Base-by-base conservation (phyloP, 208 protist genomes). In the Vickermania ingenoplastis region DNA sequence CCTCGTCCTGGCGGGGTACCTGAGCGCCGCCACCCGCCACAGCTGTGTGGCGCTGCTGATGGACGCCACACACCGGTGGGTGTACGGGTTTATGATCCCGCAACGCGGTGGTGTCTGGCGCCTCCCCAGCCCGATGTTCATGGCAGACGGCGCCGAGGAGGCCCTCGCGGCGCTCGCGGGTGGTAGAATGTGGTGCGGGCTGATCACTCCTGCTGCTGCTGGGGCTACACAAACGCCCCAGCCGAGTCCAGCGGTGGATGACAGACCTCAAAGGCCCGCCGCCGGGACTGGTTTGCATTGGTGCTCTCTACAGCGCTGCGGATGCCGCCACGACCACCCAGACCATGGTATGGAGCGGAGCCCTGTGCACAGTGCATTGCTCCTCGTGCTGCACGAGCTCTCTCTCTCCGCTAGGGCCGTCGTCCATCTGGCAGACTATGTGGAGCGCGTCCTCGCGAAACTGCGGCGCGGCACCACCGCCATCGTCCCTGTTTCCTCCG, bases 361-460 rank as follows among this genome's bases (percentile, higher is more conserved):
- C 27, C 49, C 59, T 23, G 78, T 86, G 27, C 71, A 65, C 51
- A 73, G 73, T 2, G 62, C 81, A 26, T 31, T 91, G 2, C 64
- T 91, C 31, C 59, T 91, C 21, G 70, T 77, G 0, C 60, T 91
- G 55, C 65, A 86, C 31, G 80, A 91, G 66, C 86, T 83, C 52
- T 21, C 61, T 41, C 72, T 77, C 48, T 72, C 78, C 11, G 51
- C 57, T 24, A 73, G 78, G 4, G 80, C 60, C 57, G 79, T 91
- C 63, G 67, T 85, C 2, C 73, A 53, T 2, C 75, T 87, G 1
- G 73, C 71, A 2, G 76, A 83, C 62, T 91, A 73, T 50, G 65
- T 82, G 0, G 77, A 91, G 57, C 79, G 83, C 1, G 69, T 91
- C 17, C 54, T 91, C 22, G 69, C 56, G 3, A 87, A 91, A 67